Evolutionary conservation across 495 filamentous ascomycete genomes (phyloP).

Genomic region (Bacidia gigantensis): DNA sequence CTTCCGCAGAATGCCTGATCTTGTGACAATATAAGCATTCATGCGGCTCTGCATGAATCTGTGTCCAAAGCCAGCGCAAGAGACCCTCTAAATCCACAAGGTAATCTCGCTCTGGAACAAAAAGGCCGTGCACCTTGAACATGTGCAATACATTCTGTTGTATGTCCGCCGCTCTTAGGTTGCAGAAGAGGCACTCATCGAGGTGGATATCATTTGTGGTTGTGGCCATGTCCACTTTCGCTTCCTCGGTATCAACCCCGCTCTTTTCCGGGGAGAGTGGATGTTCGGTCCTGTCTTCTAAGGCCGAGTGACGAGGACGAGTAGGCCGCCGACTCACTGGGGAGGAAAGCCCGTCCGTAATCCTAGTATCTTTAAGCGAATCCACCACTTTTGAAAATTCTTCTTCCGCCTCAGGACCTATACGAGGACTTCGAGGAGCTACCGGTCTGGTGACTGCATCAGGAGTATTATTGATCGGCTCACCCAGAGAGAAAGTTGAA

Average conservation of each 20-base stretch:
- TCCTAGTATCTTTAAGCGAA: conserved; percentile 55
- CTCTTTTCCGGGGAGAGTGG: conserved; percentile 19
- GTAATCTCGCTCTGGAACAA: conserved; percentile 78
- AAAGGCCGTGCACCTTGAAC: conserved; percentile 86
- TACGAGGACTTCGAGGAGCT: conserved; percentile 13
- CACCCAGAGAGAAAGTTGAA: conserved; percentile 81
- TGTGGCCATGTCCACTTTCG: conserved; percentile 3
- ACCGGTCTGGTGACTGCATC: conserved; percentile 16
- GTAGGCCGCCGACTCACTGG: conserved; percentile 39
- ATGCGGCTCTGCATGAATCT: conserved; percentile 53
- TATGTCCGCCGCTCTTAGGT: conserved; percentile 57
- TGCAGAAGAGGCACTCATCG: conserved; percentile 76
- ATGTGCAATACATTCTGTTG: conserved; percentile 72
- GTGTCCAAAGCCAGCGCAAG: conserved; percentile 58
- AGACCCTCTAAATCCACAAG: conserved; percentile 71
- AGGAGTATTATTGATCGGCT: conserved; percentile 45
- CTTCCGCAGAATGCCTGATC: conserved; percentile 53
- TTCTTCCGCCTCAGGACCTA: conserved; percentile 52
- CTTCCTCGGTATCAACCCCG: conserved; percentile 13
- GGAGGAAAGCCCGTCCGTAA: conserved; percentile 36
- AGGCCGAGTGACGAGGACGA: conserved; percentile 40
- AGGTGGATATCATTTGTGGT: conserved; percentile 22
- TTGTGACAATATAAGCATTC: conserved; percentile 79
- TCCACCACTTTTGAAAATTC: conserved; percentile 71
- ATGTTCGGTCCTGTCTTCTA: conserved; percentile 29